Base-by-base conservation (phyloP, 2,329 filamentous ascomycete species). In the Claviceps paspali region DNA sequence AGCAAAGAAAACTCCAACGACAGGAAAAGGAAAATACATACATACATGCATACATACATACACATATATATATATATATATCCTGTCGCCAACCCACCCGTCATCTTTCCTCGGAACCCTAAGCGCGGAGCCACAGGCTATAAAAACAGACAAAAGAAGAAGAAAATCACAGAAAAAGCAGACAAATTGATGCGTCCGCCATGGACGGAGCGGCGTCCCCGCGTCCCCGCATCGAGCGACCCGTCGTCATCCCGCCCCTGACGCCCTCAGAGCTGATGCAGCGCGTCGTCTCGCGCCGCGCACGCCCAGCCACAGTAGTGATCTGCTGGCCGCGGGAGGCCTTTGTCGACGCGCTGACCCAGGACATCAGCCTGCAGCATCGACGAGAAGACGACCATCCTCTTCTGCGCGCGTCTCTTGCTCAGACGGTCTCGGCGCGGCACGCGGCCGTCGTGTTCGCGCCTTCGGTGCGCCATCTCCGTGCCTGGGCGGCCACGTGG, bases 401-500 rank as follows among this genome's bases (percentile, higher is more conserved):
- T 17, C 61, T 85, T 6, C 59, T 83, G 6, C 61, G 65, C 12
- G 71, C 77, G 21, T 76, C 81, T 0, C 70, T 94, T 11, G 69
- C 76, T 38, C 70, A 83, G 43, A 64, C 87, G 21, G 72, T 78
- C 33, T 68, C 71, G 3, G 79, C 83, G 6, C 71, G 75, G 22
- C 74, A 78, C 48, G 69, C 92, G 43, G 73, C 72, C 38, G 56
- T 87, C 7, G 61, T 73, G 26, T 95, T 92, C 57, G 71, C 76
- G 38, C 76, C 83, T 0, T 84, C 80, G 2, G 68, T 91, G 38
- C 76, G 81, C 17, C 77, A 82, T 54, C 70, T 94, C 6, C 78
- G 84, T 38, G 83, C 83, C 26, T 83, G 79, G 49, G 65, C 95
- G 14, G 65, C 79, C 29, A 65, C 73, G 36, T 68, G 73, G 41